Evolutionary conservation across 179 eudicot species (phyloP), one percentile per base, ranked within the genome.

Genomic region (Spergularia azorica): DNA sequence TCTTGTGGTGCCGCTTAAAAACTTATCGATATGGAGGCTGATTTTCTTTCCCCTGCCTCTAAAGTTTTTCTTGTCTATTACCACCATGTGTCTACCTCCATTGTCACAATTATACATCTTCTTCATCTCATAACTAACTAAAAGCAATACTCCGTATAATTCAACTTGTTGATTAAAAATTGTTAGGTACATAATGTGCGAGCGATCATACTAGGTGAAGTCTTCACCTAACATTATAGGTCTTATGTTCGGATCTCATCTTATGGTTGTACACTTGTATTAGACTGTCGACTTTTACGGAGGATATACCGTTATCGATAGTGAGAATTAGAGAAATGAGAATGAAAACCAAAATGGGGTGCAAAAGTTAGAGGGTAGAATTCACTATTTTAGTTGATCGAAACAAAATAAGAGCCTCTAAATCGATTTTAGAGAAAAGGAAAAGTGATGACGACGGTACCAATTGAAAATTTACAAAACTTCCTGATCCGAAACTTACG

Each of bases 1-100:
- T 71, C 2, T 18, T 13, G 32, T 57, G 74, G 50, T 56, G 63
- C 12, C 39, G 38, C n/a, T 58, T 72, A 0, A 10, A 26, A 58
- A 72, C 65, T 72, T 26, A 57, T 71, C 59, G 26, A 56, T 20
- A 26, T 26, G 55, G 65, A 13, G 12, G 75, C 15, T 58, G 65
- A 39, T 72, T 17, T 58, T 26, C 50, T 71, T 58, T 26, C 12
- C 10, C 65, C 17, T 72, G 52, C 75, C 65, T 56, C 57, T 3
- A 41, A n/a, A 52, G 58, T 57, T 39, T 26, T 59, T 59, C 52
- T 51, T 57, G 5, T 38, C 32, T 56, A 57, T 36, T 36, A 38
- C 39, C 7, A 54, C 11, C 46, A 71, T 71, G 9, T 71, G 52
- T 71, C 75, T 41, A 43, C 13, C 13, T 57, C 75, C 48, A 38